phyloP scores from a whole-genome alignment of 371 early-diverging fungal genomes.

The Mortierella sp. region DNA sequence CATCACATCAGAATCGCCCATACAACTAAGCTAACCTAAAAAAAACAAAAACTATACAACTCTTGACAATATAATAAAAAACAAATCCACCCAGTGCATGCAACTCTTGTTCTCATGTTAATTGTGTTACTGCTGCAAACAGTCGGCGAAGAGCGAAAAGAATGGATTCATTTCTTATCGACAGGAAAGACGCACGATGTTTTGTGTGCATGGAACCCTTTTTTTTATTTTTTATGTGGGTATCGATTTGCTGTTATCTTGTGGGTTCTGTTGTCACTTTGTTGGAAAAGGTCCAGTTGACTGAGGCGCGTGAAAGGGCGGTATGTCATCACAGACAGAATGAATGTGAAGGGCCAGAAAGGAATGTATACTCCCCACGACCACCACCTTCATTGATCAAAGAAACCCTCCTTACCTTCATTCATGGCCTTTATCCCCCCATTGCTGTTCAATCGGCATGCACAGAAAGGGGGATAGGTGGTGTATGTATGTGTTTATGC shows the following conservation, averaged over 20 bases:
- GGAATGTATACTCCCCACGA: not conserved
- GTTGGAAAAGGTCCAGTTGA: too few species aligned
- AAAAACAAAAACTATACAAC: not conserved
- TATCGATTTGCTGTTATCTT: not conserved
- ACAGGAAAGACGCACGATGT: not conserved
- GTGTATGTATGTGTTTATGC: not conserved
- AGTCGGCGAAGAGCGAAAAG: too few species aligned
- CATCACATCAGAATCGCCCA: slow-evolving; percentile 23
- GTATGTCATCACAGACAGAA: not conserved
- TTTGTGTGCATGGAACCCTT: not conserved
- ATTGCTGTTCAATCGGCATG: not conserved
- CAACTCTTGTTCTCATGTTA: too few species aligned
- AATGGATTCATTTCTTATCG: not conserved
- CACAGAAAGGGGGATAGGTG: not conserved
- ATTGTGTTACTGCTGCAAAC: too few species aligned
- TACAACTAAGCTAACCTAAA: slow-evolving; percentile 28
- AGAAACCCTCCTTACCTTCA: not conserved
- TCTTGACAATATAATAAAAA: not conserved
- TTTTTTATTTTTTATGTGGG: not conserved
- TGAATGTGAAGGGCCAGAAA: not conserved
- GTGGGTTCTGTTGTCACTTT: not conserved
- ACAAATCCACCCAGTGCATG: not conserved
- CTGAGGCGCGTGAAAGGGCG: too few species aligned
- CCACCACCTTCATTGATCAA: not conserved
- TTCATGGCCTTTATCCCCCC: not conserved